Base-by-base conservation (phyloP, 352 stramenopile species). In the Globisporangium radiosum region DNA sequence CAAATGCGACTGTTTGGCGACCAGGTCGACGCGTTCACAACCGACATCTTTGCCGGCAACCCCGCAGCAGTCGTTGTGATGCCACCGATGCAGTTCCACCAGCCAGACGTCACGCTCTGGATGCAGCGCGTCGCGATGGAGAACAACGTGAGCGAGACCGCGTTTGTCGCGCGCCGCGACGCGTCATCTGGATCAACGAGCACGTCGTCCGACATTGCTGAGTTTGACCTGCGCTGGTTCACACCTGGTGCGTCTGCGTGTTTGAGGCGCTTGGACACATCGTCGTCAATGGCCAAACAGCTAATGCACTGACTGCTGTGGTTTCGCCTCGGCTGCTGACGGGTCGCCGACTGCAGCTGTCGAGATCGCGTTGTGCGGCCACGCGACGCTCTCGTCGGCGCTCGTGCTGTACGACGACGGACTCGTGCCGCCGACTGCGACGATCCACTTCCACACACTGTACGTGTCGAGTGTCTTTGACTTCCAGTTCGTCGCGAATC, bases 131-230 rank as follows among this genome's bases (percentile, higher is more conserved):
- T 98, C 19, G 92, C 87, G 25, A 77, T 76, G 53, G 89, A 98
- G 68, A 96, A 97, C 60, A 97, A 97, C 62, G 63, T 98, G 25
- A 90, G 81, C 40, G 89, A 98, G 68, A 98, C 94, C 14, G 92
- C 90, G 11, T 98, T 90, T 70, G 64, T 92, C 59, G 86, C 70
- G 14, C 69, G 48, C 42, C 65, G 71, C 13, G 10, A 44, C 40
- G 40, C 17, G 17, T 19, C 17, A 19, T 19, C 17, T 19, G 17
- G 17, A 44, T 10, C 40, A 43, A 55, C 19, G 53, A 13, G 17
- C 17, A 50, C 47, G 9, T 13, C 47, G 54, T 47, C 8, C 43
- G 43, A 63, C 14, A 36, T 74, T 2, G 56, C 61, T 3, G 61
- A 76, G 57, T 88, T 74, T 43, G 71, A 85, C 53, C 59, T 90